phyloP scores from a whole-genome alignment of 169 alveolate genomes.

The Toxoplasma gondii region DNA sequence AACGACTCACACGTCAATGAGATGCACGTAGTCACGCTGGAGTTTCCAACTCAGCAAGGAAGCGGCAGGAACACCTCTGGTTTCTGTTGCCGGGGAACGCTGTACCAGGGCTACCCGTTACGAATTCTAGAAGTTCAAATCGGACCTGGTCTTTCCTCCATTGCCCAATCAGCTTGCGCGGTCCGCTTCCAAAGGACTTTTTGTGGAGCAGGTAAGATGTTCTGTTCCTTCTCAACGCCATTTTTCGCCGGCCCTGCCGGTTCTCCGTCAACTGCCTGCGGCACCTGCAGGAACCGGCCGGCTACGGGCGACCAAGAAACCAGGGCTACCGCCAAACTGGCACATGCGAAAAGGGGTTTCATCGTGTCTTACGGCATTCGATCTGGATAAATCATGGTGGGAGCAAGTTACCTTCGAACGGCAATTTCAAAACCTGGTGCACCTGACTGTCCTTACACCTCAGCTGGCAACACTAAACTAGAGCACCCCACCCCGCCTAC shows the following conservation, averaged over 20 bases:
- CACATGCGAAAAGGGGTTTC: background rate
- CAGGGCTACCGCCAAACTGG: background rate
- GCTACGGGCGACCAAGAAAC: background rate
- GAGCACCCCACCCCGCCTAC: too few species aligned
- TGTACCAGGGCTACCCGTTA: background rate
- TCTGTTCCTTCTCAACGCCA: background rate
- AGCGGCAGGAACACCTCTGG: background rate
- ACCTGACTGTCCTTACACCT: too few species aligned
- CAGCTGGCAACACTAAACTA: too few species aligned
- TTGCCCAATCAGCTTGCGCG: slow-evolving; percentile 4
- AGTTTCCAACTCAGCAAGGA: background rate
- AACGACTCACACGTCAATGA: background rate
- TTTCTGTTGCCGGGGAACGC: background rate
- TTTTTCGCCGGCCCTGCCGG: background rate
- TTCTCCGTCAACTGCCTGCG: background rate
- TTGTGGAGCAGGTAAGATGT: background rate
- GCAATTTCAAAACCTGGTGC: too few species aligned
- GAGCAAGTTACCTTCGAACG: too few species aligned
- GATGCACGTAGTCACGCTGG: background rate
- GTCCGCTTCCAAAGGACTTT: slow-evolving; percentile 17
- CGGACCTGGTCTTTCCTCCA: background rate
- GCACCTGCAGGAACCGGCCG: background rate
- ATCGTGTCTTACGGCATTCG: background rate
- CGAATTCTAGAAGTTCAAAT: background rate
- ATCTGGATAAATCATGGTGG: too few species aligned